Evolutionary conservation across 805 yeast genomes (phyloP), one percentile per base, ranked within the genome.

Genomic region (Candida fluviatilis): DNA sequence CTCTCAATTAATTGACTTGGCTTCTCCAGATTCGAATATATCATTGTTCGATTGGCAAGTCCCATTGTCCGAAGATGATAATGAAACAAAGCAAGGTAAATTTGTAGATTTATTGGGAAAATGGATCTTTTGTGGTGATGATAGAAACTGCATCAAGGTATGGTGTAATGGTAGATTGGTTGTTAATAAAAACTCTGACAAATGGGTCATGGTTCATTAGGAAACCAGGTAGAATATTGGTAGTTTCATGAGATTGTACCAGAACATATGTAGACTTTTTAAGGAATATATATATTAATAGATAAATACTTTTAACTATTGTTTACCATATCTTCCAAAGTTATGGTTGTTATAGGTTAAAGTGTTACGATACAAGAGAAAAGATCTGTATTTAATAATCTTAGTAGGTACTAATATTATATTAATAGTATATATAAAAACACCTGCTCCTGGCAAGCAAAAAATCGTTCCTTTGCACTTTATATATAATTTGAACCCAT

Each of bases 81-180:
- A 36, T 4, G 41, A 31, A 14, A 33, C n/a, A 23, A 34, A 37
- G 29, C n/a, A 27, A 4, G 3, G 45, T 25, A 43, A 47, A 49
- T 13, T 80, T 55, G 66, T 65, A 19, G 77, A 83, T 52, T 52
- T 86, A 38, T 57, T 89, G 3, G 85, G 85, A 43, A 89, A 88
- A 58, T 93, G 99, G 99, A 66, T 91, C 6, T 93, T 88, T 58
- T 76, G 79, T 41, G 98, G 98, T 14, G 99, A 93, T 61, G 97
- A 93, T 58, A 74, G 98, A 54, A 93, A 93, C 57, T 80, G 91
- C 24, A 53, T 64, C 4, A 70, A 70, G 38, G 96, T 91, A 12
- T 93, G 86, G 84, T 90, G 90, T 29, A 78, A 80, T 52, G 98
- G 98, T 7, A 61, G 73, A 45, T 52, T 63, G 38, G 91, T 85